Evolutionary conservation across 2,329 filamentous ascomycete genomes (phyloP), one percentile per base, ranked within the genome.

Genomic region (Parafenestella ontariensis): DNA sequence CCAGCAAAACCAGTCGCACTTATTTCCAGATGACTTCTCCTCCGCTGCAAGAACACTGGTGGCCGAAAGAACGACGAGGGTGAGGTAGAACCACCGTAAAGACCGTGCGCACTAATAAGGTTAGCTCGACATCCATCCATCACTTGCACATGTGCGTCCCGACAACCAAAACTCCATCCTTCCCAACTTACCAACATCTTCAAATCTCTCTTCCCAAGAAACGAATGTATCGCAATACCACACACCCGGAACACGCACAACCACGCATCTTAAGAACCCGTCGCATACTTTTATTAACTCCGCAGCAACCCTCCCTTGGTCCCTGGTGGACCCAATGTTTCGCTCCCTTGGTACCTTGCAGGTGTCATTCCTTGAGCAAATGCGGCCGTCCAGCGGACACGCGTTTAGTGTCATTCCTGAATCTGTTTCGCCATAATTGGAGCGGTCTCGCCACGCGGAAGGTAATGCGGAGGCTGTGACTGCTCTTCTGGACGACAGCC

Each of bases 341-440:
- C 21, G 37, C 54, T 58, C 54, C 54, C 54, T 58, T 58, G 50
- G 50, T 49, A 49, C 51, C 51, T 51, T 40, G 33, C 36, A 41
- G 51, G 44, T 54, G 51, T 58, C 56, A 55, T 55, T 58, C 52
- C 52, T 29, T 13, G 41, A 46, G 26, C 51, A 33, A 52, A 43
- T 40, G 48, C 48, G 46, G 49, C 37, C 21, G 31, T 31, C 37
- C 46, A 44, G 26, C 36, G 41, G 20, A 43, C 48, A 52, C 46
- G 45, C 52, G 45, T 55, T 33, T 44, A 44, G 31, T 41, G 46
- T 58, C 56, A 58, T 55, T 58, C 56, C 52, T 48, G 47, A 39
- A 37, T 17, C 24, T 55, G 56, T 55, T 43, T 58, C 37, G 48
- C 52, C 45, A 52, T 34, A 33, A 47, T 26, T 47, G 49, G 52